Percentiles rank a stretch among this genome's conserved stretches.
Conservation (phyloP, 441 rosid species). For the Brassica balearica region DNA sequence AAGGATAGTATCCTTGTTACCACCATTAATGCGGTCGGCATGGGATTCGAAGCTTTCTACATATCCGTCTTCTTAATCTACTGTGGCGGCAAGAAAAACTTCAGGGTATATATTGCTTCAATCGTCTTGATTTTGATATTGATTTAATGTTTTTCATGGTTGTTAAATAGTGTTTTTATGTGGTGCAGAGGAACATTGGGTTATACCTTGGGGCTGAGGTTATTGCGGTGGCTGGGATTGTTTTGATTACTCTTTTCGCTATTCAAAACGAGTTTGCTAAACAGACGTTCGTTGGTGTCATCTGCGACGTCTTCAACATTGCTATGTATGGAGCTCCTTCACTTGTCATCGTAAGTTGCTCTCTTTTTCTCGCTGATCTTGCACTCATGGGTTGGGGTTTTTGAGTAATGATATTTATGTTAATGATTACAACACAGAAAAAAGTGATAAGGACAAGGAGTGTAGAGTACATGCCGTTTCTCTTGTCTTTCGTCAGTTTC, state of each 20-base stretch:
- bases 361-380: not conserved
- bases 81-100: constrained; percentile 42
- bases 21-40: constrained; percentile 67
- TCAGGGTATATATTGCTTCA: constrained; percentile 38
- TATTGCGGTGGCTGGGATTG: no score
- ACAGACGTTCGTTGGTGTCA: constrained; percentile 56
- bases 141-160: no score
- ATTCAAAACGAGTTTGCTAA: constrained; percentile 33
- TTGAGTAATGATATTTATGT: not conserved
- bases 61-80: constrained; percentile 45
- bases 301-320: constrained; percentile 72
- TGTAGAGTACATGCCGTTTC: constrained; percentile 83
- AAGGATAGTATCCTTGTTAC: constrained; percentile 69
- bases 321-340: constrained; percentile 82
- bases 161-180: not conserved
- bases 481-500: constrained; percentile 60
- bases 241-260: constrained; percentile 32
- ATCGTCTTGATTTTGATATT: not conserved
- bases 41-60: constrained; percentile 55
- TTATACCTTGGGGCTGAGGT: no score
- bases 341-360: constrained; percentile 48
- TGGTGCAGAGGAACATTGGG: no score
- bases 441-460: constrained; percentile 72
- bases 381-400: not conserved
- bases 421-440: constrained; percentile 41